Conservation (phyloP, 2,329 filamentous ascomycete genomes). For the Neofusicoccum ribis region DNA sequence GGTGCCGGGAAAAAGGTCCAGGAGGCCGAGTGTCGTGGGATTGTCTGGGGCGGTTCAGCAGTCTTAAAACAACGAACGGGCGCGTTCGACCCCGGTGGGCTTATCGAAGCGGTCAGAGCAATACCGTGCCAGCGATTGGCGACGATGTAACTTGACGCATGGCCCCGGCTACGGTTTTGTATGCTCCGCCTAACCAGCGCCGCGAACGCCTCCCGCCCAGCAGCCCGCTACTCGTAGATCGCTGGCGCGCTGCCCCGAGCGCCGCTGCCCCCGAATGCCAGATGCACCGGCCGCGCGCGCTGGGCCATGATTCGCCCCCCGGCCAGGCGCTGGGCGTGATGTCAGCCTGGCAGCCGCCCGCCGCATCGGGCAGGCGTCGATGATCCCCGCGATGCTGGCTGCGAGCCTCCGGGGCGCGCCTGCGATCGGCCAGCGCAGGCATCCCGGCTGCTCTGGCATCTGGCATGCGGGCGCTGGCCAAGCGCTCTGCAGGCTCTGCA, state of each 20-base stretch:
- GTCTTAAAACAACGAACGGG: conserved; percentile 1
- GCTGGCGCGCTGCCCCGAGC: conserved; percentile 7
- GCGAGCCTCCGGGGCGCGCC: background rate
- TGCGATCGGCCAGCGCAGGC: background rate
- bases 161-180: background rate
- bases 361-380: conserved; percentile 8
- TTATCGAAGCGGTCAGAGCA: conserved; percentile 18
- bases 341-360: background rate
- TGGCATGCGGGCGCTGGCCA: no score
- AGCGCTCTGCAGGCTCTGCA: background rate
- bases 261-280: conserved; percentile 1
- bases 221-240: background rate
- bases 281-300: background rate
- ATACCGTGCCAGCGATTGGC: conserved; percentile 11
- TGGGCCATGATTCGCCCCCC: background rate
- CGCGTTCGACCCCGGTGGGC: conserved; percentile 1
- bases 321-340: background rate
- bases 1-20: background rate
- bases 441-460: no score
- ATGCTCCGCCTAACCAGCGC: background rate
- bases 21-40: background rate
- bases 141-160: conserved; percentile 5
- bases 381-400: conserved; percentile 3
- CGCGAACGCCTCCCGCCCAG: conserved; percentile 9
- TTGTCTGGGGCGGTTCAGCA: background rate